These are phyloP conservation scores for Ceriops tagal DNA, from an alignment of 345 rosid species.

Conservation along the genomic window DNA sequence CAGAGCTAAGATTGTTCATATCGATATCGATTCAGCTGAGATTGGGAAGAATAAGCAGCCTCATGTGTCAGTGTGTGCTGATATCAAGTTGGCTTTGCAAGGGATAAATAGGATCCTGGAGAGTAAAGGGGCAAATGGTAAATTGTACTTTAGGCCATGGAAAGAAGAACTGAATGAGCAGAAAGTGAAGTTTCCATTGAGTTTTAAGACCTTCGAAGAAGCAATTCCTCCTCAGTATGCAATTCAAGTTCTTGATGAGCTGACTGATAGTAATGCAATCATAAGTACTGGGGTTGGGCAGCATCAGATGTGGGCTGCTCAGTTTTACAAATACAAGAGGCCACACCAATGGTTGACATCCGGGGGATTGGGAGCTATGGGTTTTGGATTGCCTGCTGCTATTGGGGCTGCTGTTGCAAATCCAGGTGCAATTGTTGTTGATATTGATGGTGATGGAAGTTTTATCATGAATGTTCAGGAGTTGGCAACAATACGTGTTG, in stretches of 20 bases:
- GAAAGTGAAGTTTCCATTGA: conserved; percentile 62
- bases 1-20: conserved; percentile 89
- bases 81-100: conserved; percentile 71
- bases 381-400: conserved; percentile 96
- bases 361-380: conserved; percentile 96
- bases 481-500: conserved; percentile 78
- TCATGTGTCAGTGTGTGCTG: conserved; percentile 83
- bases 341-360: conserved; percentile 94
- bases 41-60: conserved; percentile 99
- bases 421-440: conserved; percentile 77
- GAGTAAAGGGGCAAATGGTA: conserved; percentile 38
- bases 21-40: conserved; percentile 92
- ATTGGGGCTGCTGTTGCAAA: conserved; percentile 97
- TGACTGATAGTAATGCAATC: conserved; percentile 80
- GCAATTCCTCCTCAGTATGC: conserved; percentile 94
- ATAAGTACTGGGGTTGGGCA: conserved; percentile 95
- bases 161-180: conserved; percentile 66
- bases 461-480: conserved; percentile 95
- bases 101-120: conserved; percentile 69
- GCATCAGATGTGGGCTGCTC: conserved; percentile 99
- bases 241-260: conserved; percentile 78
- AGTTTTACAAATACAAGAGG: conserved; percentile 81
- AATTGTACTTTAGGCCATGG: conserved; percentile 67
- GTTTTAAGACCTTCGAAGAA: conserved; percentile 78
- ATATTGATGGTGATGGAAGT: conserved; percentile 97